Conservation (phyloP, 2,329 filamentous ascomycete species). For the Hymenoscyphus infarciens region DNA sequence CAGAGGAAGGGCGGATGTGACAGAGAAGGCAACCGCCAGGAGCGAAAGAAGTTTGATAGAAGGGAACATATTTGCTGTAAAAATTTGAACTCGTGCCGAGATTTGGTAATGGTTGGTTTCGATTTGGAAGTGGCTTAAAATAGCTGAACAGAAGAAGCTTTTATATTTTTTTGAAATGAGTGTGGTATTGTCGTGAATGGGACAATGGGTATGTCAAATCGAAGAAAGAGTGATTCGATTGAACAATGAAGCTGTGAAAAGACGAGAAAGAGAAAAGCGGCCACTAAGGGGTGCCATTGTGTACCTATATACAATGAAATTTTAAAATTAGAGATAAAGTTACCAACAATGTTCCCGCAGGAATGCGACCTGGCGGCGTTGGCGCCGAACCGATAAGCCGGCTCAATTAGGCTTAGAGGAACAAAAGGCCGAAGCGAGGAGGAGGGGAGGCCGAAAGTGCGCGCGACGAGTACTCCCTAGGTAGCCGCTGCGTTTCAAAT, state of each 20-base stretch:
- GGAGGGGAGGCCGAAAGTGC: too few species aligned
- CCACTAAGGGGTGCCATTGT: not conserved
- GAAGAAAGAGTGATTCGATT: slow-evolving; percentile 11
- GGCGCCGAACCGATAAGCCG: too few species aligned
- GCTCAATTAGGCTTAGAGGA: too few species aligned
- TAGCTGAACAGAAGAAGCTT: not conserved
- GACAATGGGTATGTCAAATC: slow-evolving; percentile 1
- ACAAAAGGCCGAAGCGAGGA: too few species aligned
- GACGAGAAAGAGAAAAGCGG: not conserved
- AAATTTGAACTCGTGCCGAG: not conserved
- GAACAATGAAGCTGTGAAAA: not conserved
- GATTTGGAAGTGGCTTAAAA: not conserved
- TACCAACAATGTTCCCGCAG: too few species aligned
- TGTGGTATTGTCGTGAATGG: slow-evolving; percentile 4
- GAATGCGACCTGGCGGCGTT: too few species aligned
- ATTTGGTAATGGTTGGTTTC: not conserved
- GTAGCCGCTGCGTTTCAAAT: too few species aligned
- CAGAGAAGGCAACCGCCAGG: slow-evolving; percentile 3
- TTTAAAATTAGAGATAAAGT: not conserved
- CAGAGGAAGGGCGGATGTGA: not conserved
- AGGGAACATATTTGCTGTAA: slow-evolving; percentile 4
- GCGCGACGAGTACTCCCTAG: too few species aligned
- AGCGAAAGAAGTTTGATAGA: slow-evolving; percentile 7
- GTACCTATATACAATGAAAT: slow-evolving; percentile 2
- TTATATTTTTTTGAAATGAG: slow-evolving; percentile 2